Evolutionary conservation across 345 rosid genomes (phyloP), one percentile per base, ranked within the genome.

Genomic region (Crucihimalaya himalaica): DNA sequence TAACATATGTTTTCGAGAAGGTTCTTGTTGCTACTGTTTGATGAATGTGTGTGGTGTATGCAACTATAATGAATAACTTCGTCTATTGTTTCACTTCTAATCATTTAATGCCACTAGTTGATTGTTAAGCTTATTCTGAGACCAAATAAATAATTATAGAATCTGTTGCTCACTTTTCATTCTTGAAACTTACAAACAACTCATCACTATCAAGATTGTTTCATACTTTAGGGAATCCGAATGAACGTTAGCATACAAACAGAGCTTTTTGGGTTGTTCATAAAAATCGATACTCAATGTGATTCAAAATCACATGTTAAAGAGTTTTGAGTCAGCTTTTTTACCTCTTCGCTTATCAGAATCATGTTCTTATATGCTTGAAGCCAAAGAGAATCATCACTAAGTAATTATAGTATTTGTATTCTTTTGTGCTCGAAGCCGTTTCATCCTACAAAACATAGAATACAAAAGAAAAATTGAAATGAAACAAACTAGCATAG

Each of bases 381-480:
- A 48, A 34, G 58, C 39, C 18, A 45, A 55, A 35, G 11, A 34
- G 31, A 21, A 31, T 54, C 55, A 56, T 65, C 71, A 55, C 4
- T 8, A 9, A 15, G 59, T 13, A 29, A 12, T 20, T 27, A 28
- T 27, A 19, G 13, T 19, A 4, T 58, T 58, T 47, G 51, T 31
- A 32, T 55, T 63, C 70, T 20, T 63, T 50, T 42, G 4, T 35
- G 71, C 59, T 35, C 12, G 28, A 59, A 16, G 28, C 23, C 28
- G 42, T 50, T 74, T 66, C 73, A 48, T 67, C 62, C 78, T 66
- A 51, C 71, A 66, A 73, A 73, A 66, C 60, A 64, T 32, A 54
- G 3, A 15, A 71, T 71, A 35, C 29, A 52, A 19, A 50, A 46
- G 16, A 70, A 70, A 23, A n/a, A 7, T 9, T 57, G 48, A 58